Conservation (phyloP, 139 green algal species). For the Closterium sp. region DNA sequence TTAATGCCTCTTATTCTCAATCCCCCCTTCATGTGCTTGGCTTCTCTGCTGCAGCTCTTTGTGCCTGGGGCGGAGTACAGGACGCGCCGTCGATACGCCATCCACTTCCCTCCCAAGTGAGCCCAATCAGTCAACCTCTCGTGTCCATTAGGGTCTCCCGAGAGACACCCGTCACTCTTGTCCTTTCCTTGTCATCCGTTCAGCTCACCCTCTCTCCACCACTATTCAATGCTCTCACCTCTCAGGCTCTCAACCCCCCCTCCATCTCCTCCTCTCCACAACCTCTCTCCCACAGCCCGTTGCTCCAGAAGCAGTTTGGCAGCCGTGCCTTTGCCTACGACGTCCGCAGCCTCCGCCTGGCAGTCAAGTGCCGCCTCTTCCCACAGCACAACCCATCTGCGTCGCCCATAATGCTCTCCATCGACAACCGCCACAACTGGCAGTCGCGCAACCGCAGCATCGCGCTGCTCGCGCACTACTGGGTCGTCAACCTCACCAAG, state of each 20-base stretch:
- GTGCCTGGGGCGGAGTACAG: not conserved
- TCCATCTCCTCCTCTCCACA: not conserved
- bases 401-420: not conserved
- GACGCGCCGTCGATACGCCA: not conserved
- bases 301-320: not conserved
- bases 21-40: too few relatives aligned
- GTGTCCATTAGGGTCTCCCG: too few relatives aligned
- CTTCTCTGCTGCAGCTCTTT: not conserved
- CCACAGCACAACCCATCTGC: not conserved
- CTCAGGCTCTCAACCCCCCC: not conserved
- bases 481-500: conserved; percentile 14
- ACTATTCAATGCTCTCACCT: too few relatives aligned
- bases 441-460: conserved; percentile 3
- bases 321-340: not conserved
- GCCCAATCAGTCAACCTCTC: too few relatives aligned
- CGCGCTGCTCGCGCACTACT: not conserved
- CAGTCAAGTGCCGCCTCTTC: not conserved
- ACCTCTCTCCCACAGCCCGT: not conserved
- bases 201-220: not conserved
- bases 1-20: not conserved
- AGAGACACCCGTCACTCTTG: not conserved
- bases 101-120: not conserved
- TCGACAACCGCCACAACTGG: conserved; percentile 1
- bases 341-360: not conserved
- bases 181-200: not conserved